Evolutionary conservation across 257 asterid genomes (phyloP).

Genomic region (Cordia subcordata): DNA sequence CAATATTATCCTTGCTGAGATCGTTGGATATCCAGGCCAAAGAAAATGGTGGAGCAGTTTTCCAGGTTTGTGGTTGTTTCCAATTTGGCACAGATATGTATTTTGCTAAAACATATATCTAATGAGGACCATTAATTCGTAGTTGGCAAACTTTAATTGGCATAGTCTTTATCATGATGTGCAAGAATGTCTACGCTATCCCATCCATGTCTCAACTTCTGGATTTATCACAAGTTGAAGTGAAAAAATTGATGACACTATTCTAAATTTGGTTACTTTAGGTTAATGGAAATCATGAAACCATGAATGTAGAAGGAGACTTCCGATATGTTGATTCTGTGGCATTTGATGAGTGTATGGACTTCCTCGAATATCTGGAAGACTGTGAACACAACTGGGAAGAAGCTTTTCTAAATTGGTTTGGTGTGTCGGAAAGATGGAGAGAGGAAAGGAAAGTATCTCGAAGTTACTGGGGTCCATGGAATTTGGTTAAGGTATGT

Average conservation of each 20-base stretch:
- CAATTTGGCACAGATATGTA: background rate
- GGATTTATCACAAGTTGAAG: background rate
- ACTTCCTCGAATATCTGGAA: constrained; percentile 79
- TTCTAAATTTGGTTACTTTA: constrained; percentile 18
- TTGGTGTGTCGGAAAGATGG: constrained; percentile 50
- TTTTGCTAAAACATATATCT: background rate
- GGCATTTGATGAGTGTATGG: constrained; percentile 70
- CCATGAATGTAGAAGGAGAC: constrained; percentile 96
- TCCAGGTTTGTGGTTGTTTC: constrained; percentile 54
- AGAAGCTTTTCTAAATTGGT: constrained; percentile 82
- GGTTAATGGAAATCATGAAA: constrained; percentile 97
- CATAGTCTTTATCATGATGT: too few relatives aligned
- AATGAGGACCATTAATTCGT: too few relatives aligned
- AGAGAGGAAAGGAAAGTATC: constrained; percentile 43
- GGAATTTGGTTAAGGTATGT: constrained; percentile 84
- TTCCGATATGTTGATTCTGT: constrained; percentile 79
- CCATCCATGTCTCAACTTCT: background rate
- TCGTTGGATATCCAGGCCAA: constrained; percentile 81
- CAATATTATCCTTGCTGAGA: constrained; percentile 76
- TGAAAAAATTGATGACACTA: constrained; percentile 1
- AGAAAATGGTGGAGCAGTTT: constrained; percentile 93
- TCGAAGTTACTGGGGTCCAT: constrained; percentile 64
- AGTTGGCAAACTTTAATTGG: too few relatives aligned
- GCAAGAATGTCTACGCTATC: too few relatives aligned
- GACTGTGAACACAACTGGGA: constrained; percentile 71